Evolutionary conservation across 2,329 filamentous ascomycete genomes (phyloP).

Genomic region (Epichloe glyceriae): DNA sequence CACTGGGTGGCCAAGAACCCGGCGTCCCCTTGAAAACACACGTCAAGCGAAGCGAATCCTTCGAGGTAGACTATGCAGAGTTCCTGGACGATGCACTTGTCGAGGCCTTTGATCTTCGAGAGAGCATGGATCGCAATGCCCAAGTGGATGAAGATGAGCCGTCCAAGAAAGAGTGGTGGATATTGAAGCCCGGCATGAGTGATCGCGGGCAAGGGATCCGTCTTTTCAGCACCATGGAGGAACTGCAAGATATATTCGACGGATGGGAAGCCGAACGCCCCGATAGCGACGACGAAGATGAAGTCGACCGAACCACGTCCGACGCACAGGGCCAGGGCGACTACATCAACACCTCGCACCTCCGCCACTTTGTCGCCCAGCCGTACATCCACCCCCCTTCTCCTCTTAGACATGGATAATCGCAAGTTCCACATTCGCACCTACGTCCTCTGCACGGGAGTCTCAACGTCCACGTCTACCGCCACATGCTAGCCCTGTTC

Average conservation of each 20-base stretch:
- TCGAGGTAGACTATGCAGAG: conserved; percentile 93
- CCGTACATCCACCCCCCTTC: conserved; percentile 87
- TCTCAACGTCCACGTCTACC: conserved; percentile 75
- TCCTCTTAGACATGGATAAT: conserved; percentile 47
- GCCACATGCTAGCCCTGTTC: conserved; percentile 85
- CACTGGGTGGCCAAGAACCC: conserved; percentile 83
- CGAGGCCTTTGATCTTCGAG: conserved; percentile 77
- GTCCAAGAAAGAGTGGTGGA: conserved; percentile 73
- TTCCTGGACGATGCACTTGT: conserved; percentile 88
- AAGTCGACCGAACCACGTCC: conserved; percentile 18
- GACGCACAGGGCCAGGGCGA: conserved; percentile 26
- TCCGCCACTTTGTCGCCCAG: conserved; percentile 92
- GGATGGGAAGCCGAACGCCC: conserved; percentile 66
- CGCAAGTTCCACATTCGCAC: conserved; percentile 92
- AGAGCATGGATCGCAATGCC: conserved; percentile 59
- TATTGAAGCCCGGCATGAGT: conserved; percentile 94
- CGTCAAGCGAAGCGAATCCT: conserved; percentile 67
- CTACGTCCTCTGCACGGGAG: conserved; percentile 72
- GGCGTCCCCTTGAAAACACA: conserved; percentile 52
- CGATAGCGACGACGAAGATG: conserved; percentile 53
- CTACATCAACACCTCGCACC: conserved; percentile 70
- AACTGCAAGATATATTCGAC: conserved; percentile 80
- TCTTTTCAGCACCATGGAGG: conserved; percentile 72
- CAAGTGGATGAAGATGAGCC: conserved; percentile 11
- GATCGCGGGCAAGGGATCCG: conserved; percentile 89